Percentiles rank a stretch among this genome's conserved stretches.
Evolutionary conservation across 371 early-diverging fungal species (phyloP).

Genomic region (Syncephalastrum sp.): DNA sequence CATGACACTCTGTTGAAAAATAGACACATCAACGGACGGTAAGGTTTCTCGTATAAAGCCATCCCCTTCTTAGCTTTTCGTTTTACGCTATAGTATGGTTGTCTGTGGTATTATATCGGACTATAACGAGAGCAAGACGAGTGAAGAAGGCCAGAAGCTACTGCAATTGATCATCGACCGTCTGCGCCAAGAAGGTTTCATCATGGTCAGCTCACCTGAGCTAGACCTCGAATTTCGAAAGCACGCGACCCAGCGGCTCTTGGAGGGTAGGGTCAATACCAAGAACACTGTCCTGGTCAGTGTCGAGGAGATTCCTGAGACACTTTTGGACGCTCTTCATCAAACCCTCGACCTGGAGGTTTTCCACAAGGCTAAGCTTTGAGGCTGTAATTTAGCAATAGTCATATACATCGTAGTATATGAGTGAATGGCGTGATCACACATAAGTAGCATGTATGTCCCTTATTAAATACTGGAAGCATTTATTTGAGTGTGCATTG

Average conservation of each 20-base stretch:
- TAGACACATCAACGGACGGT: too few species aligned
- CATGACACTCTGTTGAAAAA: too few species aligned
- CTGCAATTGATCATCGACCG: constrained; percentile 36
- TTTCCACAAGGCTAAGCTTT: too few species aligned
- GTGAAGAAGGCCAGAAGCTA: constrained; percentile 24
- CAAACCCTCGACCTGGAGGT: too few species aligned
- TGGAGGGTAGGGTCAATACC: constrained; percentile 45
- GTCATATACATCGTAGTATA: too few species aligned
- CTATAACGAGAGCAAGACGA: constrained; percentile 43
- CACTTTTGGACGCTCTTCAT: constrained; percentile 71
- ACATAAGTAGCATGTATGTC: too few species aligned
- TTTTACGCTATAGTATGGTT: constrained; percentile 34
- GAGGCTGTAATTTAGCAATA: too few species aligned
- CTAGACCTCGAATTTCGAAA: constrained; percentile 53
- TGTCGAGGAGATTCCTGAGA: constrained; percentile 76
- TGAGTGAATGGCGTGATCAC: too few species aligned
- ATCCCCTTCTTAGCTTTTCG: too few species aligned
- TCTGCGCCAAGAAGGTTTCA: constrained; percentile 63
- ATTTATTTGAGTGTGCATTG: too few species aligned
- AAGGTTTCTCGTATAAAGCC: too few species aligned
- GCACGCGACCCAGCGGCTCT: constrained; percentile 62
- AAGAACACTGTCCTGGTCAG: constrained; percentile 69
- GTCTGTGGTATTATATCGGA: constrained; percentile 71
- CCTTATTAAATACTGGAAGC: too few species aligned
- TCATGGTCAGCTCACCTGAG: constrained; percentile 54